A percentile compares a stretch with the other conserved stretches of the same genome.
These are phyloP conservation scores for Globisporangium orthogonon DNA, from an alignment of 352 stramenopile species.

Conservation along the genomic window DNA sequence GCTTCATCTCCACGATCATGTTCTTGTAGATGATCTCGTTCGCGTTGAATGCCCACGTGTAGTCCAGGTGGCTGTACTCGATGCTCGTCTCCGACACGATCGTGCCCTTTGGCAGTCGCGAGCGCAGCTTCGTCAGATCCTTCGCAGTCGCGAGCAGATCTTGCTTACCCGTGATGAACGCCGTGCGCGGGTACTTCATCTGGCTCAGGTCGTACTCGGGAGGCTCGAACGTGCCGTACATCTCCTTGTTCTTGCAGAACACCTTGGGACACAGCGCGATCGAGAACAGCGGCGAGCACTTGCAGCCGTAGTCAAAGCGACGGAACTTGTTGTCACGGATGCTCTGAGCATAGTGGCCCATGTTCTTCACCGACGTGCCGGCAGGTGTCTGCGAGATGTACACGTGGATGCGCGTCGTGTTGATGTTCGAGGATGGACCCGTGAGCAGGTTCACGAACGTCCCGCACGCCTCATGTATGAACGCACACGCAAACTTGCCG, in stretches of 20 bases:
- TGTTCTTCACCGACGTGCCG: constrained; percentile 48
- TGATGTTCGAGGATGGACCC: constrained; percentile 38
- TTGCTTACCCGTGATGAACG: constrained; percentile 39
- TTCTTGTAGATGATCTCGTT: constrained; percentile 48
- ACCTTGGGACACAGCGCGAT: constrained; percentile 27
- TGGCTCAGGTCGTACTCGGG: constrained; percentile 29
- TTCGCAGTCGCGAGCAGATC: constrained; percentile 43
- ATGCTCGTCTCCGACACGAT: constrained; percentile 43
- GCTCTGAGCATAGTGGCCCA: constrained; percentile 43
- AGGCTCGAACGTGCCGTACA: constrained; percentile 37
- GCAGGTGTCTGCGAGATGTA: constrained; percentile 50
- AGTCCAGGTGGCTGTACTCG: constrained; percentile 63
- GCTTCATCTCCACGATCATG: constrained; percentile 44
- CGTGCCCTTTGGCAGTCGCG: constrained; percentile 31
- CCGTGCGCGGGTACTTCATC: constrained; percentile 43
- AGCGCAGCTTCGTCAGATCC: constrained; percentile 25
- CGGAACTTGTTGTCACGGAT: constrained; percentile 47
- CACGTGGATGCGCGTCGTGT: constrained; percentile 40
- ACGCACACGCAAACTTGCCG: constrained; percentile 31
- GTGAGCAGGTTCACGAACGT: constrained; percentile 12
- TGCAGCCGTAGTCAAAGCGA: constrained; percentile 50
- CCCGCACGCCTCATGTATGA: constrained; percentile 28
- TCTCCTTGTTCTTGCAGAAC: constrained; percentile 47
- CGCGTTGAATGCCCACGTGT: constrained; percentile 59
- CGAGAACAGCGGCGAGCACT: constrained; percentile 23